Evolutionary conservation across 2,329 filamentous ascomycete genomes (phyloP).

Genomic region (Paecilomyces dactylethromorphus): DNA sequence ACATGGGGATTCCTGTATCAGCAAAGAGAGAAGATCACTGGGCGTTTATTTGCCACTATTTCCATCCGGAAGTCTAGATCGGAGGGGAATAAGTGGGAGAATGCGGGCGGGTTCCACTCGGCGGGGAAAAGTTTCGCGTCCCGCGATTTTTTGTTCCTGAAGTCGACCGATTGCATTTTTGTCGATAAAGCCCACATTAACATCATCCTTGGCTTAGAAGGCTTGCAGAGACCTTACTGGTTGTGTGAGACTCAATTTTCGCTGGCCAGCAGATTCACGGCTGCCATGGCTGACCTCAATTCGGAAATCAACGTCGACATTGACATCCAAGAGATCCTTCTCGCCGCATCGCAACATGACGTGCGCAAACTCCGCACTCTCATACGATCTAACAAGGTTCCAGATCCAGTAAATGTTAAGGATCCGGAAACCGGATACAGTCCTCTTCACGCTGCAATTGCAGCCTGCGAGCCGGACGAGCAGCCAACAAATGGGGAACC

Average conservation of each 20-base stretch:
- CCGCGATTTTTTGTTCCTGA: neutral
- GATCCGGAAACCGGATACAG: constrained; percentile 81
- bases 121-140: neutral
- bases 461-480: constrained; percentile 53
- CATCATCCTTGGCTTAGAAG: neutral
- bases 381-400: constrained; percentile 46
- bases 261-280: neutral
- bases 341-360: constrained; percentile 63
- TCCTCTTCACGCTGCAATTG: constrained; percentile 83
- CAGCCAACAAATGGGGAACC: constrained; percentile 14
- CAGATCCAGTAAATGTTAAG: constrained; percentile 64
- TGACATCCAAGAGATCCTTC: constrained; percentile 54
- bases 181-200: neutral
- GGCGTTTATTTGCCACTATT: neutral
- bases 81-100: neutral
- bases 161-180: neutral
- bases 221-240: neutral
- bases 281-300: neutral
- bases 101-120: neutral
- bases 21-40: neutral
- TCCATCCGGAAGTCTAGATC: neutral
- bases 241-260: neutral
- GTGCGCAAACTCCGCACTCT: constrained; percentile 61
- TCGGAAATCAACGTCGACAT: constrained; percentile 32
- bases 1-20: neutral